Evolutionary conservation across 306 rosid species (phyloP).

Genomic region (Echinosophora koreensis): DNA sequence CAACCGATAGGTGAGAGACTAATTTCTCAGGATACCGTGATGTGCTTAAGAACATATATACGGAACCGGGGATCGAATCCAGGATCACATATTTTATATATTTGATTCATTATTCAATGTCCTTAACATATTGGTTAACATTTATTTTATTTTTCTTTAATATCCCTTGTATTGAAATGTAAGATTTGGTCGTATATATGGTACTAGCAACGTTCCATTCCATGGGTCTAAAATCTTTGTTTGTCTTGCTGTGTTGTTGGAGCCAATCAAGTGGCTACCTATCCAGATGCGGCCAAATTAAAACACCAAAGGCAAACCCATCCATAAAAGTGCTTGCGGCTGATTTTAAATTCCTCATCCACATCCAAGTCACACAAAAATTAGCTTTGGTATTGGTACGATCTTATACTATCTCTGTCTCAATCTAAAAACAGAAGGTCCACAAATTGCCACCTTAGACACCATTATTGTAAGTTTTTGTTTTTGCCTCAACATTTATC

Average conservation of each 20-base stretch:
- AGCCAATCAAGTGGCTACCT: slow-evolving; percentile 32
- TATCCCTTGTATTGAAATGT: too few species aligned
- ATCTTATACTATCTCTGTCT: not conserved
- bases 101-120: too few species aligned
- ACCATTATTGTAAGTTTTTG: slow-evolving; percentile 11
- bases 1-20: too few species aligned
- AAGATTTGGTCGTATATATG: too few species aligned
- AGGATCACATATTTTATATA: too few species aligned
- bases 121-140: too few species aligned
- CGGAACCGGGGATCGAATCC: too few species aligned
- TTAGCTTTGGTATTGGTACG: not conserved
- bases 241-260: slow-evolving; percentile 33
- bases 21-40: too few species aligned
- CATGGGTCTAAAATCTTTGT: not conserved
- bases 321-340: slow-evolving; percentile 6
- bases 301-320: slow-evolving; percentile 13
- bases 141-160: too few species aligned
- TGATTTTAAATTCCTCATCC: slow-evolving; percentile 31
- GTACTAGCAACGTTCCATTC: too few species aligned
- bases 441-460: slow-evolving; percentile 28
- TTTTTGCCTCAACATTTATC: slow-evolving; percentile 21
- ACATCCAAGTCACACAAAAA: slow-evolving; percentile 18
- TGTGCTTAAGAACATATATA: too few species aligned
- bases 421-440: slow-evolving; percentile 9
- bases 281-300: slow-evolving; percentile 29